Evolutionary conservation across 192 early-diverging fungal genomes (phyloP).

Genomic region (Chytriomyces hyalinus): DNA sequence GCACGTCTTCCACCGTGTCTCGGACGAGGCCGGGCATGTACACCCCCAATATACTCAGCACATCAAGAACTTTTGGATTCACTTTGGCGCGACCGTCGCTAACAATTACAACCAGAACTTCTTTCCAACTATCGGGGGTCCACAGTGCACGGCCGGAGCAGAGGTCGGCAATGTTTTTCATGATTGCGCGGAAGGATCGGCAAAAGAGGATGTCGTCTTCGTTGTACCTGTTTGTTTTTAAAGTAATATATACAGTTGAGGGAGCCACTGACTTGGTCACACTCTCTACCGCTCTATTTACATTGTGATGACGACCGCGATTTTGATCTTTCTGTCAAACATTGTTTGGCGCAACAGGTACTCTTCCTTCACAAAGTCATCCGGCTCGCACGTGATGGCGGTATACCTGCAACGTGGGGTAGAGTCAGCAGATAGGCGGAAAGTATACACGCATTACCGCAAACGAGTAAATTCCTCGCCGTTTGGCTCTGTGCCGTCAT

Average conservation of each 20-base stretch:
- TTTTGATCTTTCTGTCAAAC: conserved; percentile 73
- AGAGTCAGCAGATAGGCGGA: neutral
- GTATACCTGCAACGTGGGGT: conserved; percentile 70
- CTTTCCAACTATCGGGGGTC: conserved; percentile 72
- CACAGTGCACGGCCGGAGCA: conserved; percentile 73
- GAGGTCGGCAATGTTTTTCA: conserved; percentile 90
- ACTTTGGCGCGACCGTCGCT: conserved; percentile 80
- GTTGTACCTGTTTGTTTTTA: conserved; percentile 57
- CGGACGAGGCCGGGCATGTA: conserved; percentile 66
- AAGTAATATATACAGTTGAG: conserved; percentile 58
- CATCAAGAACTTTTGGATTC: conserved; percentile 66
- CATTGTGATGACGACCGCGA: conserved; percentile 94
- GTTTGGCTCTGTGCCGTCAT: conserved; percentile 13
- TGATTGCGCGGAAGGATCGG: conserved; percentile 80
- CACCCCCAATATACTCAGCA: conserved; percentile 76
- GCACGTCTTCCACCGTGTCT: conserved; percentile 58
- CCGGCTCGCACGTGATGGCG: conserved; percentile 83
- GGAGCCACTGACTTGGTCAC: conserved; percentile 61
- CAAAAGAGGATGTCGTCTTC: conserved; percentile 92
- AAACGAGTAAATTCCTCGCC: conserved; percentile 49
- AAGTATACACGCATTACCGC: neutral
- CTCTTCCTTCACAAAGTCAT: conserved; percentile 64
- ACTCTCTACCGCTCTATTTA: conserved; percentile 56
- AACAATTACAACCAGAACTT: conserved; percentile 58
- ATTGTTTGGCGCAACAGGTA: conserved; percentile 71